phyloP scores from a whole-genome alignment of 2,329 filamentous ascomycete genomes.

The Penicillium occitanis region DNA sequence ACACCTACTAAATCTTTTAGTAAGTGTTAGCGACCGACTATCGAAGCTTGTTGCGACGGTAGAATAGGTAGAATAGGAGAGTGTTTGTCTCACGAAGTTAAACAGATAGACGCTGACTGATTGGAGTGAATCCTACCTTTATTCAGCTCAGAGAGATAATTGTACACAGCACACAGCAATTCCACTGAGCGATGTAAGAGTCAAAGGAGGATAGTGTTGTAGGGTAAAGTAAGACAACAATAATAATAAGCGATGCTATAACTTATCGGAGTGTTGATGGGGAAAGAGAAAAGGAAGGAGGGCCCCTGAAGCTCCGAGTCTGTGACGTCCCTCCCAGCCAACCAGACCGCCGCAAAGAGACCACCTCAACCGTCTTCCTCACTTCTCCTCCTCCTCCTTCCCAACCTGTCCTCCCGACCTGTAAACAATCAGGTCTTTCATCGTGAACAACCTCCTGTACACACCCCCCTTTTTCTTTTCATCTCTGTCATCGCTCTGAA shows the following conservation, averaged over 20 bases:
- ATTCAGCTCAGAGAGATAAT: not conserved
- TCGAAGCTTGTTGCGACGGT: conserved; percentile 3
- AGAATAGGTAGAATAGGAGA: not conserved
- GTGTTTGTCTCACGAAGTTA: not conserved
- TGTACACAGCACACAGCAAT: not conserved
- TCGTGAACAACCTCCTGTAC: not conserved
- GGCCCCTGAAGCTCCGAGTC: conserved; percentile 12
- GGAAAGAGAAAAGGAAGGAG: not conserved
- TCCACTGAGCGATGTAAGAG: not conserved
- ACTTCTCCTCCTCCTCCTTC: not conserved
- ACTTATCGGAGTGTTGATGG: not conserved
- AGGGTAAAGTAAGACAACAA: not conserved
- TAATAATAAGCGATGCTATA: not conserved
- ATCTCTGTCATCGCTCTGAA: not conserved
- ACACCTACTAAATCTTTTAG: not conserved
- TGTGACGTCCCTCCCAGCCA: conserved; percentile 12
- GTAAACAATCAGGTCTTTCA: not conserved
- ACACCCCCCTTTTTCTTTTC: not conserved
- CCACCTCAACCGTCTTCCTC: conserved; percentile 15
- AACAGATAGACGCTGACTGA: not conserved
- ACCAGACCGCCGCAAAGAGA: conserved; percentile 10
- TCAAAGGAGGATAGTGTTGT: not conserved
- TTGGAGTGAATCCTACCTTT: not conserved
- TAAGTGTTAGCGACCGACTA: not conserved
- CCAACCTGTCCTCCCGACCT: not conserved